Percentiles rank a stretch among this genome's conserved stretches.
Conservation (phyloP, 2,329 filamentous ascomycete species). For the Exophiala calicioides region DNA sequence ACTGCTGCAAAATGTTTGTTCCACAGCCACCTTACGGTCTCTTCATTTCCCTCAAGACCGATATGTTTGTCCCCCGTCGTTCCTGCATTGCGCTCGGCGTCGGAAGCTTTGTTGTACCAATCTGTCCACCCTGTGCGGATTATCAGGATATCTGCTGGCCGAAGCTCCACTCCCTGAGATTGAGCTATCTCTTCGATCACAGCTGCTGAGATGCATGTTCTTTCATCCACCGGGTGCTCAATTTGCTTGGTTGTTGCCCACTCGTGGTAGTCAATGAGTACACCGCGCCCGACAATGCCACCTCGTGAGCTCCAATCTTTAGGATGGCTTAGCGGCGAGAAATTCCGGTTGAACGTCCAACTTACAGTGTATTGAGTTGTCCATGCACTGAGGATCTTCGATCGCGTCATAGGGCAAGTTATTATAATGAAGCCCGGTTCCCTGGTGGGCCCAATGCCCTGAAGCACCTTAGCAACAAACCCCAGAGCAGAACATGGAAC, state of each 20-base stretch:
- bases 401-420: neutral
- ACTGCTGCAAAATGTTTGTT: slow-evolving; percentile 68
- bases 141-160: slow-evolving; percentile 65
- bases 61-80: slow-evolving; percentile 41
- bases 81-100: slow-evolving; percentile 27
- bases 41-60: slow-evolving; percentile 54
- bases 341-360: neutral
- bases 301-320: slow-evolving; percentile 41
- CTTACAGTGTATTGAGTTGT: slow-evolving; percentile 1
- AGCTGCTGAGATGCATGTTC: neutral
- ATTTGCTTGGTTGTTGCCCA: slow-evolving; percentile 36
- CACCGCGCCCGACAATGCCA: slow-evolving; percentile 46
- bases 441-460: neutral
- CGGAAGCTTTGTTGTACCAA: slow-evolving; percentile 51
- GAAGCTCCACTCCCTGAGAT: slow-evolving; percentile 55
- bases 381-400: neutral
- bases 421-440: neutral
- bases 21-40: slow-evolving; percentile 65
- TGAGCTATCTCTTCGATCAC: slow-evolving; percentile 35
- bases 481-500: too few species aligned
- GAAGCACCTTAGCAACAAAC: too few species aligned
- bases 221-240: neutral
- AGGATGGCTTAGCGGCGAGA: neutral
- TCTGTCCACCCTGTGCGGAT: slow-evolving; percentile 66
- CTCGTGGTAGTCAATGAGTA: slow-evolving; percentile 46